Evolutionary conservation across 2,329 filamentous ascomycete species (phyloP).

Genomic region (Magnaporthiopsis incrustans): DNA sequence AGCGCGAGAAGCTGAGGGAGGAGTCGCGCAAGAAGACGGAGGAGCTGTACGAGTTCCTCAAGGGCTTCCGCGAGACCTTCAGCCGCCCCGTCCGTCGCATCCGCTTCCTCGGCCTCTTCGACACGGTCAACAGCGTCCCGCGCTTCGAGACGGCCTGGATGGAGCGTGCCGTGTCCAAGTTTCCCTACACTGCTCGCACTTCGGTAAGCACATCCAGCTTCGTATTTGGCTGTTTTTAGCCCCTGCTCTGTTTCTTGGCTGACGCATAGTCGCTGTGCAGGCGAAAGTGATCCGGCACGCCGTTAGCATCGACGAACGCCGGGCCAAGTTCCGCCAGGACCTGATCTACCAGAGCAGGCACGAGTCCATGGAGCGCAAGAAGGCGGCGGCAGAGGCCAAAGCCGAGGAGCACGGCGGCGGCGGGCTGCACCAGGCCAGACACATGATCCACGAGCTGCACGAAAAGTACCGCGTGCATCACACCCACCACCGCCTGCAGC

Average conservation of each 20-base stretch:
- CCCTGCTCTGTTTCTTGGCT: too few species aligned
- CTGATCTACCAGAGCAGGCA: constrained; percentile 47
- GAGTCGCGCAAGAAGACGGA: constrained; percentile 33
- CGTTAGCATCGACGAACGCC: constrained; percentile 62
- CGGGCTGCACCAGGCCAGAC: constrained; percentile 12
- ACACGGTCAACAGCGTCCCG: constrained; percentile 75
- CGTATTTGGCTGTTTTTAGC: too few species aligned
- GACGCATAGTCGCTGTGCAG: too few species aligned
- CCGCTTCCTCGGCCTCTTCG: constrained; percentile 70
- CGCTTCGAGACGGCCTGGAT: constrained; percentile 71
- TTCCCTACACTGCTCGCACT: constrained; percentile 57
- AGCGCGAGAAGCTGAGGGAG: background rate
- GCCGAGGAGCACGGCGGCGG: constrained; percentile 10
- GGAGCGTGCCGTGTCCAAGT: constrained; percentile 58
- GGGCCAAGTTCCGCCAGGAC: constrained; percentile 65
- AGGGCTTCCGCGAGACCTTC: constrained; percentile 74
- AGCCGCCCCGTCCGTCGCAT: constrained; percentile 67
- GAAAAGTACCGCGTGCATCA: constrained; percentile 27
- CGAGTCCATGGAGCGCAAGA: background rate
- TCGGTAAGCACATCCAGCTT: constrained; percentile 19
- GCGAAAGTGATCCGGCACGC: constrained; percentile 59
- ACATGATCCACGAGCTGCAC: constrained; percentile 19
- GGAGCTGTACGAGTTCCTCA: constrained; percentile 68
- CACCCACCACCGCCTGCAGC: background rate
- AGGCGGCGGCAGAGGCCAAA: constrained; percentile 10